Percentiles rank a stretch among this genome's conserved stretches.
Conservation (phyloP, 768 basidiomycete species). For the Psilocybe subaeruginosa region DNA sequence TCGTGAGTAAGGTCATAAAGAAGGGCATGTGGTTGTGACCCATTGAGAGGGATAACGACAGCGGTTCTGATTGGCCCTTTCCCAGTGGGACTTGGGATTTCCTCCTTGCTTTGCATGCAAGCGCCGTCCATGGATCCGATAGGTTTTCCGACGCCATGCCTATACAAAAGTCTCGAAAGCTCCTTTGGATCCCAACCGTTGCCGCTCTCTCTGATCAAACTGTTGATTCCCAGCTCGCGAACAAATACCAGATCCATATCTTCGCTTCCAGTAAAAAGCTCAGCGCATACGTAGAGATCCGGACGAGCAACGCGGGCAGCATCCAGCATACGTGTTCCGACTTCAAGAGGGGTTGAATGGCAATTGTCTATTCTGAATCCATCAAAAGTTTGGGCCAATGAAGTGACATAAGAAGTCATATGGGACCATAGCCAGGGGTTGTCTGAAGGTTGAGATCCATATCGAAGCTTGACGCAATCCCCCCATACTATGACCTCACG, state of each 20-base stretch:
- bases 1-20: slow-evolving; percentile 98
- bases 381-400: slow-evolving; percentile 83
- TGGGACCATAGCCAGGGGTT: slow-evolving; percentile 96
- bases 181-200: slow-evolving; percentile 92
- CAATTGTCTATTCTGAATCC: slow-evolving; percentile 99
- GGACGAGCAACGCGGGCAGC: slow-evolving; percentile 87
- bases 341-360: slow-evolving; percentile 94
- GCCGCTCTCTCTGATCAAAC: slow-evolving; percentile 91
- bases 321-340: slow-evolving; percentile 96
- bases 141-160: slow-evolving; percentile 91
- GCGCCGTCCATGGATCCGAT: slow-evolving; percentile 95
- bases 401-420: slow-evolving; percentile 83
- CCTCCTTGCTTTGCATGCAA: slow-evolving; percentile 76
- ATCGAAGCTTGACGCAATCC: slow-evolving; percentile 98
- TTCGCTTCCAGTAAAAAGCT: slow-evolving; percentile 95
- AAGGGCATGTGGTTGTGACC: slow-evolving; percentile 89
- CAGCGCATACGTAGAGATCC: slow-evolving; percentile 95
- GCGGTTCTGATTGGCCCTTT: slow-evolving; percentile 79
- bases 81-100: slow-evolving; percentile 81
- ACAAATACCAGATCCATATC: slow-evolving; percentile 94
- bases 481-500: slow-evolving; percentile 98
- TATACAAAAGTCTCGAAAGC: slow-evolving; percentile 83
- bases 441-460: slow-evolving; percentile 75
- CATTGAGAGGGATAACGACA: slow-evolving; percentile 77
- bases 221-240: slow-evolving; percentile 90